Conservation (phyloP, 2,329 filamentous ascomycete species). For the Stenocarpella maydis region DNA sequence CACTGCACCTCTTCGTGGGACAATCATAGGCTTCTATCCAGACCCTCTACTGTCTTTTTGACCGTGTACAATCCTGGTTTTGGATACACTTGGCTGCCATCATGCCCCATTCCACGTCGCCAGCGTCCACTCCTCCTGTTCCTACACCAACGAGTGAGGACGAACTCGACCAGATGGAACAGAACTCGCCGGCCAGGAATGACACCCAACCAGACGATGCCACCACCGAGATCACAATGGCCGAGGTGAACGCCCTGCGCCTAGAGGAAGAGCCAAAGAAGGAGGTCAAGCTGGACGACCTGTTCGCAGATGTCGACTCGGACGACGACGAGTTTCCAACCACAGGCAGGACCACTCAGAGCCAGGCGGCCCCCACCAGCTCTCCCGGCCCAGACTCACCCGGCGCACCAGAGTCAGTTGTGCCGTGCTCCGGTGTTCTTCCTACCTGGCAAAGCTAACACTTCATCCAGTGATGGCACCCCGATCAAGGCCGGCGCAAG, state of each 20-base stretch:
- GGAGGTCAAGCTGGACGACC: conserved; percentile 63
- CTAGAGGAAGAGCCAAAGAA: conserved; percentile 46
- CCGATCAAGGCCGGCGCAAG: conserved; percentile 58
- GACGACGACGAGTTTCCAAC: conserved; percentile 71
- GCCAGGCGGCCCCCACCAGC: conserved; percentile 48
- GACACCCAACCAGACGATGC: conserved; percentile 41
- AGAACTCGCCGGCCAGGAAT: conserved; percentile 44
- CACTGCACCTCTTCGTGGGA: neutral
- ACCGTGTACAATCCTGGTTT: neutral
- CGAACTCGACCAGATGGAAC: conserved; percentile 38
- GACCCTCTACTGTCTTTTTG: neutral
- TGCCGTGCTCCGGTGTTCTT: neutral
- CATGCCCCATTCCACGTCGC: conserved; percentile 57
- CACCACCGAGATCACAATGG: conserved; percentile 53
- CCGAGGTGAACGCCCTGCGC: conserved; percentile 43
- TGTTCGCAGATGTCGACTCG: conserved; percentile 66
- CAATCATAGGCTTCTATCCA: neutral
- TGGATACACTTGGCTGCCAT: neutral
- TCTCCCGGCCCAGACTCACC: conserved; percentile 54
- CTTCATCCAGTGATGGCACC: conserved; percentile 43
- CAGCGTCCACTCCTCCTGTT: conserved; percentile 40
- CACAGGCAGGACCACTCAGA: conserved; percentile 48
- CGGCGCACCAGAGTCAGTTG: conserved; percentile 37
- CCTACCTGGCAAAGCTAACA: conserved; percentile 38
- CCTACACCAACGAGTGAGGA: conserved; percentile 33